Percentiles rank a stretch among this genome's conserved stretches.
These are phyloP conservation scores for Nitzschia palea DNA, from an alignment of 108 stramenopile species.

Conservation along the genomic window DNA sequence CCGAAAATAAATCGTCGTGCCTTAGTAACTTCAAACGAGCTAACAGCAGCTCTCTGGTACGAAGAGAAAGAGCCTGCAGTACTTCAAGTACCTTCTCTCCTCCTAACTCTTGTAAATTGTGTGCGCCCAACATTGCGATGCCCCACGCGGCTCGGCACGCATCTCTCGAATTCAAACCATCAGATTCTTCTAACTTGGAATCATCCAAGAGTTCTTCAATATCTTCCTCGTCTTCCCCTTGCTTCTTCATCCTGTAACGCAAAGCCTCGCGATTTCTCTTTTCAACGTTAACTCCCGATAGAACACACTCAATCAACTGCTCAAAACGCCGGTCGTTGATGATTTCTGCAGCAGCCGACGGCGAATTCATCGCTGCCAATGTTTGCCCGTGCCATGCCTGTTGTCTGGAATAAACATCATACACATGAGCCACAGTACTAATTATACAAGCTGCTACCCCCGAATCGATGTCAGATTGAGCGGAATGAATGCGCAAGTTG, in stretches of 20 bases:
- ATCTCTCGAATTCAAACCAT: slow-evolving; percentile 50
- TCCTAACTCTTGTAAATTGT: slow-evolving; percentile 31
- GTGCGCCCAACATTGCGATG: slow-evolving; percentile 36
- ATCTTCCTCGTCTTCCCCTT: slow-evolving; percentile 18
- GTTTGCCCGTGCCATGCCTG: not conserved
- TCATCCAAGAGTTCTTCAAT: slow-evolving; percentile 45
- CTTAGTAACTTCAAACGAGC: slow-evolving; percentile 36
- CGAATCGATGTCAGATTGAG: slow-evolving; percentile 47
- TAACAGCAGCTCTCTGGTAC: slow-evolving; percentile 44
- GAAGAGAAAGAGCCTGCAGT: slow-evolving; percentile 42
- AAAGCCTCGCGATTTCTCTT: slow-evolving; percentile 24
- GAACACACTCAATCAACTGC: slow-evolving; percentile 60
- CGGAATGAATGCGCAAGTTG: slow-evolving; percentile 43
- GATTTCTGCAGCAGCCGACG: slow-evolving; percentile 30
- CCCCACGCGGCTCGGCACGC: slow-evolving; percentile 65
- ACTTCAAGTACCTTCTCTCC: slow-evolving; percentile 44
- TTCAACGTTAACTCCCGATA: slow-evolving; percentile 50
- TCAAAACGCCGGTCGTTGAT: slow-evolving; percentile 57
- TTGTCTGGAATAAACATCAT: slow-evolving; percentile 37
- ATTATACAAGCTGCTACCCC: slow-evolving; percentile 57
- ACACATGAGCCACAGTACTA: slow-evolving; percentile 38
- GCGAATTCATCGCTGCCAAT: not conserved
- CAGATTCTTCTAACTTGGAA: slow-evolving; percentile 23
- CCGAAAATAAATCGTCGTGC: slow-evolving; percentile 22
- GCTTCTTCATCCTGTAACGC: slow-evolving; percentile 3